Conservation (phyloP, 306 rosid species). For the Trifolium subterraneum region DNA sequence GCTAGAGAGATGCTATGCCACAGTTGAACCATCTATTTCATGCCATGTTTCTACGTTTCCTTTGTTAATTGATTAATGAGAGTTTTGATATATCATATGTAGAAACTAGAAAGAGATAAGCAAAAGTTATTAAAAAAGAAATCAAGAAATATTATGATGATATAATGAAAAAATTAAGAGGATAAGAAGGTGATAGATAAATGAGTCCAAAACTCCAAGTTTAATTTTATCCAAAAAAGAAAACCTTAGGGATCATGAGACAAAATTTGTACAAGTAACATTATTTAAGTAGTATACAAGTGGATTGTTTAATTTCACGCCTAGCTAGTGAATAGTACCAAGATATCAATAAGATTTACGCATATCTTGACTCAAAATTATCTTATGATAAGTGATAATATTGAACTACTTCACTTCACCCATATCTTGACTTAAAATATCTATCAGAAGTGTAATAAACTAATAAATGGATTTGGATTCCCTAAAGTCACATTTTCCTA, state of each 20-base stretch:
- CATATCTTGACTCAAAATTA: not conserved
- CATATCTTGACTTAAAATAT: not conserved
- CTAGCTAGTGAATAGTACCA: not conserved
- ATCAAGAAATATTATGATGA: too few relatives aligned
- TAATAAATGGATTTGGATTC: too few relatives aligned
- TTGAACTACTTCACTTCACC: not conserved
- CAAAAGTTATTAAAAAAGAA: not conserved
- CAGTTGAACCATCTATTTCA: too few relatives aligned
- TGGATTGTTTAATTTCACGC: conserved; percentile 2
- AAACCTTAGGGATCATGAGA: not conserved
- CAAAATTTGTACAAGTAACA: not conserved
- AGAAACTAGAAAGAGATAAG: too few relatives aligned
- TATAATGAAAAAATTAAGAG: too few relatives aligned
- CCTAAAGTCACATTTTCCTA: too few relatives aligned
- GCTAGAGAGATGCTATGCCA: too few relatives aligned
- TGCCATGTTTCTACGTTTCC: not conserved
- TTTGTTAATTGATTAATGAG: not conserved
- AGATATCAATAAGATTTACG: not conserved
- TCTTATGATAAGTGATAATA: not conserved
- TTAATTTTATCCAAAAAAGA: not conserved
- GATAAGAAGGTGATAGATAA: too few relatives aligned
- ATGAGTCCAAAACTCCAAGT: too few relatives aligned
- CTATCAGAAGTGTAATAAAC: not conserved
- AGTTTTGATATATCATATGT: too few relatives aligned
- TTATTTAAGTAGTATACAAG: not conserved